These are phyloP conservation scores for Podaxis carcinomalis DNA, from an alignment of 768 basidiomycete genomes.

Conservation along the genomic window DNA sequence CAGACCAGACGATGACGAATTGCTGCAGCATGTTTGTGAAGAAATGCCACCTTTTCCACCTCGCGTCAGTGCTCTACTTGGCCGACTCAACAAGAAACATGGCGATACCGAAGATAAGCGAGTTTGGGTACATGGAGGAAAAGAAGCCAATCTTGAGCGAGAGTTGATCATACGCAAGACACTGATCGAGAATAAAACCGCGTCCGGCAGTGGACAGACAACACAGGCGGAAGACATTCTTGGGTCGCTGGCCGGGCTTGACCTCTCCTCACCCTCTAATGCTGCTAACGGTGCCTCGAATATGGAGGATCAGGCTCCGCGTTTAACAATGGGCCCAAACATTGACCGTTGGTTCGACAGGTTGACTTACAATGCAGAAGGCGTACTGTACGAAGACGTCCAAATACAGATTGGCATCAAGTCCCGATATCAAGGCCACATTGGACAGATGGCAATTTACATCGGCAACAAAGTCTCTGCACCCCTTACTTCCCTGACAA, in stretches of 20 bases:
- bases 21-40: conserved; percentile 92
- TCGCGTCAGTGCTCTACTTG: conserved; percentile 85
- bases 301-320: conserved; percentile 38
- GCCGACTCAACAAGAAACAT: conserved; percentile 83
- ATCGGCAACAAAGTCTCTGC: conserved; percentile 92
- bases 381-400: conserved; percentile 92
- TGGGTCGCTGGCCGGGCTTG: conserved; percentile 78
- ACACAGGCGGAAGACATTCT: conserved; percentile 52
- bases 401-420: conserved; percentile 96
- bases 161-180: conserved; percentile 55
- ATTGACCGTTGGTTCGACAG: conserved; percentile 90
- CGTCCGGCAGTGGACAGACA: conserved; percentile 32
- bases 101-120: conserved; percentile 93
- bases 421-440: conserved; percentile 91
- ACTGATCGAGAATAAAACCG: conserved; percentile 16
- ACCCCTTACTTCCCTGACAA: conserved; percentile 89
- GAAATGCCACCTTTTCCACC: conserved; percentile 99
- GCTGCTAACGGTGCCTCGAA: conserved; percentile 14
- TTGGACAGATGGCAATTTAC: conserved; percentile 92
- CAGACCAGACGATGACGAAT: conserved; percentile 84
- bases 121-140: conserved; percentile 95
- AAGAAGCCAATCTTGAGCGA: conserved; percentile 82
- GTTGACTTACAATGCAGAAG: conserved; percentile 74
- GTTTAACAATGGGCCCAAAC: conserved; percentile 61
- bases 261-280: conserved; percentile 38